Evolutionary conservation across 352 stramenopile species (phyloP).

Genomic region (Globisporangium viniferum): DNA sequence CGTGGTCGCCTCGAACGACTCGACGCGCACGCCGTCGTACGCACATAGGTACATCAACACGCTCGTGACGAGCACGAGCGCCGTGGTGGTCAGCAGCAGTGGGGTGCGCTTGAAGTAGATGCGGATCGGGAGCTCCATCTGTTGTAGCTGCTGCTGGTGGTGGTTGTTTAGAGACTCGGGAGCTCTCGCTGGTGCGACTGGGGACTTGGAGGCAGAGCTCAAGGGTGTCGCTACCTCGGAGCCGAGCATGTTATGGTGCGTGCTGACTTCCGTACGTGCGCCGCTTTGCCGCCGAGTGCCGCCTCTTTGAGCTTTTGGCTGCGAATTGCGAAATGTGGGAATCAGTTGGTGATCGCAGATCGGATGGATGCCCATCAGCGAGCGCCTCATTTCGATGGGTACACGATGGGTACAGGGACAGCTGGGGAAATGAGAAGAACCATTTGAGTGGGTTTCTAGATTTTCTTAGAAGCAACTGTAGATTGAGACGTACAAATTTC

Average conservation of each 20-base stretch:
- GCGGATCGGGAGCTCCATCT: neutral
- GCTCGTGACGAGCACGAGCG: neutral
- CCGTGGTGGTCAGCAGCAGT: neutral
- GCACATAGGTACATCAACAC: neutral
- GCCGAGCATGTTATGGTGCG: neutral
- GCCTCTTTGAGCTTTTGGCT: neutral
- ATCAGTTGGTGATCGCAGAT: neutral
- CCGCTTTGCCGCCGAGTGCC: neutral
- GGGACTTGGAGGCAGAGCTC: neutral
- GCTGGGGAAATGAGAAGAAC: neutral
- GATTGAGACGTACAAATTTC: no score
- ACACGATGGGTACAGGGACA: neutral
- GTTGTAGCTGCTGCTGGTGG: neutral
- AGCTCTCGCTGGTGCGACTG: no score
- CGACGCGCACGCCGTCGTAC: neutral
- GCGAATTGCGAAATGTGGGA: neutral
- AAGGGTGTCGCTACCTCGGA: neutral
- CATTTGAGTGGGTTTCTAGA: neutral
- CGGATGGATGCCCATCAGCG: neutral
- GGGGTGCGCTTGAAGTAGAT: neutral
- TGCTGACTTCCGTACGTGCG: no score
- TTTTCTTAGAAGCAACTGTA: neutral
- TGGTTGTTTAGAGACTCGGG: neutral
- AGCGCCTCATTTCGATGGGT: neutral
- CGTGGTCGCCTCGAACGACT: neutral